A percentile compares a stretch with the other conserved stretches of the same genome.
Evolutionary conservation across 495 filamentous ascomycete genomes (phyloP).

Genomic region (Lepraria neglecta): DNA sequence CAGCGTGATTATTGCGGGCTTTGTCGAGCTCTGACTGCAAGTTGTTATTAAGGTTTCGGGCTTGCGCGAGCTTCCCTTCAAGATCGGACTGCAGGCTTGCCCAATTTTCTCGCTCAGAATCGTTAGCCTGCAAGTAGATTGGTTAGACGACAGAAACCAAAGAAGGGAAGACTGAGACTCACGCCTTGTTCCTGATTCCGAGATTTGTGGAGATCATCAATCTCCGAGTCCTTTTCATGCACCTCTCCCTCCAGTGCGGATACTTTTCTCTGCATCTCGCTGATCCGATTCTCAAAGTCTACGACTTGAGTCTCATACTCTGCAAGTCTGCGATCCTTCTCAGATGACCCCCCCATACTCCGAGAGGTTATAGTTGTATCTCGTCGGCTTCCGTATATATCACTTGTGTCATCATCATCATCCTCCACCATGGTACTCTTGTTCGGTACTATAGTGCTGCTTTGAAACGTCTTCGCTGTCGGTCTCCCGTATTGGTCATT

Average conservation of each 20-base stretch:
- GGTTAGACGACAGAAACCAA: slow-evolving; percentile 7
- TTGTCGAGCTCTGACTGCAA: slow-evolving; percentile 71
- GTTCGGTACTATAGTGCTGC: slow-evolving; percentile 91
- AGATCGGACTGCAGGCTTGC: slow-evolving; percentile 63
- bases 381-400: slow-evolving; percentile 61
- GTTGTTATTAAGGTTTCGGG: slow-evolving; percentile 67
- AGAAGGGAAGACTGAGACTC: slow-evolving; percentile 22
- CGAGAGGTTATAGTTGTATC: slow-evolving; percentile 46
- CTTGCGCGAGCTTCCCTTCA: slow-evolving; percentile 71
- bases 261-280: slow-evolving; percentile 66
- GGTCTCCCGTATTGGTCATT: slow-evolving; percentile 53
- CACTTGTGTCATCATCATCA: slow-evolving; percentile 60
- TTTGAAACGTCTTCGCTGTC: slow-evolving; percentile 84
- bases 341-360: slow-evolving; percentile 36
- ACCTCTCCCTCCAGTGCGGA: slow-evolving; percentile 59
- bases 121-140: slow-evolving; percentile 32
- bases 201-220: slow-evolving; percentile 40
- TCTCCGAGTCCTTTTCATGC: slow-evolving; percentile 52
- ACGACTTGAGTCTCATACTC: slow-evolving; percentile 71
- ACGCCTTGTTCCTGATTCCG: slow-evolving; percentile 44
- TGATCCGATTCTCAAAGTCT: slow-evolving; percentile 71
- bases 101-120: slow-evolving; percentile 59
- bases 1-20: slow-evolving; percentile 58
- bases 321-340: slow-evolving; percentile 64
- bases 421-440: slow-evolving; percentile 99